A percentile compares a stretch with the other conserved stretches of the same genome.
Evolutionary conservation across 805 yeast species (phyloP).

Genomic region (Yamadazyma akitaensis): DNA sequence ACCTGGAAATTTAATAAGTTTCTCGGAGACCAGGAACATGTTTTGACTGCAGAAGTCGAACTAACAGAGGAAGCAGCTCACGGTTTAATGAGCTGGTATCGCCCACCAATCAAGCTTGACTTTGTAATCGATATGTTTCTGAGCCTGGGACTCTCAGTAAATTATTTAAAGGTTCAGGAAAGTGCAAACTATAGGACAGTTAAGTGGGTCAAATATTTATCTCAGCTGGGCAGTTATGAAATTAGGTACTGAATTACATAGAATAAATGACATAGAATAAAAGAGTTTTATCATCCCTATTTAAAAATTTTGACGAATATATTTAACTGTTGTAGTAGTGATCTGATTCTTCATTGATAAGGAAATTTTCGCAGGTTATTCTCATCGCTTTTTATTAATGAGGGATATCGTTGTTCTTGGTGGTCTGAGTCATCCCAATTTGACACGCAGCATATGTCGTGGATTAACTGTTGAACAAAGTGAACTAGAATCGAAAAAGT

Average conservation of each 20-base stretch:
- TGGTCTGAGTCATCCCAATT: conserved; percentile 83
- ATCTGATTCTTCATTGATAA: not conserved
- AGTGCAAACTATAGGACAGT: conserved; percentile 61
- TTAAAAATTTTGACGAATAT: too few species aligned
- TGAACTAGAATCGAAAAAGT: conserved; percentile 56
- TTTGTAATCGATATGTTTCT: conserved; percentile 74
- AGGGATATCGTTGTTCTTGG: conserved; percentile 85
- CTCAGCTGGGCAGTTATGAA: conserved; percentile 79
- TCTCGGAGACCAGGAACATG: conserved; percentile 62
- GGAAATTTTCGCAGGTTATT: not conserved
- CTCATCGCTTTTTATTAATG: conserved; percentile 38
- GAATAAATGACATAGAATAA: not conserved
- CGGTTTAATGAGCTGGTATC: conserved; percentile 46
- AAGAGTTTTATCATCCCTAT: not conserved
- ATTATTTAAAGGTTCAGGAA: conserved; percentile 65
- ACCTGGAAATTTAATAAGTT: conserved; percentile 71
- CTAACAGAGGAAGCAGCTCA: conserved; percentile 28
- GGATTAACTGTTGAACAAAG: conserved; percentile 75
- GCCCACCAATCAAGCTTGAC: conserved; percentile 71
- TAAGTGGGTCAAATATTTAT: conserved; percentile 82
- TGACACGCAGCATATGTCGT: conserved; percentile 72
- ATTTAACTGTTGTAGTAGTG: too few species aligned
- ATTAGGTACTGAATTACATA: conserved; percentile 45
- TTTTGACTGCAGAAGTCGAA: conserved; percentile 50
- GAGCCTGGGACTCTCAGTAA: conserved; percentile 71